Evolutionary conservation across 495 filamentous ascomycete genomes (phyloP).

Genomic region (Beverwykella pulmonaria): DNA sequence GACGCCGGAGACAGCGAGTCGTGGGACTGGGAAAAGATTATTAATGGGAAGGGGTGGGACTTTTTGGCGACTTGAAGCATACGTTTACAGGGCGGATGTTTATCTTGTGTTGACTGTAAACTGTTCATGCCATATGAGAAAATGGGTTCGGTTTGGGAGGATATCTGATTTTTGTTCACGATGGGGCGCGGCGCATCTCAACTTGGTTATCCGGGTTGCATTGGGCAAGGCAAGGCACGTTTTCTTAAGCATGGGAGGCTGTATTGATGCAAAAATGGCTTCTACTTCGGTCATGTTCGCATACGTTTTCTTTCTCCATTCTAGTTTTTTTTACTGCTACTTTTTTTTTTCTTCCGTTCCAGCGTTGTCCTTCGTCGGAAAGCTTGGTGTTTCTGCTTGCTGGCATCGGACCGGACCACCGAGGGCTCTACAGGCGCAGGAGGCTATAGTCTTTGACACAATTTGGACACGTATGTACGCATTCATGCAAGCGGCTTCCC

Average conservation of each 20-base stretch:
- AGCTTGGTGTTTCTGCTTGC: not conserved
- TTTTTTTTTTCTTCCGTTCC: not conserved
- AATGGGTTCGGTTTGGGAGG: not conserved
- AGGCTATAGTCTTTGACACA: constrained; percentile 19
- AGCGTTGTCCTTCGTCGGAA: not conserved
- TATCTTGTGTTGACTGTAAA: not conserved
- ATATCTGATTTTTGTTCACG: not conserved
- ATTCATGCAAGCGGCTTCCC: constrained; percentile 5
- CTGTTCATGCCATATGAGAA: constrained; percentile 2
- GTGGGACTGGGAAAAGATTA: constrained; percentile 92
- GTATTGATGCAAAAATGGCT: constrained; percentile 10
- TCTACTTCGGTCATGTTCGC: not conserved
- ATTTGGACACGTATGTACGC: constrained; percentile 23
- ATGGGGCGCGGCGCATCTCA: not conserved
- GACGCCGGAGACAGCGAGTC: constrained; percentile 68
- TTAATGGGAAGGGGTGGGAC: constrained; percentile 74
- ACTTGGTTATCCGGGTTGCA: constrained; percentile 4
- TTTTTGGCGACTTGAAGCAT: constrained; percentile 69
- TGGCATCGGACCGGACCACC: not conserved
- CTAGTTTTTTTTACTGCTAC: not conserved
- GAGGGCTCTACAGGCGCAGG: constrained; percentile 6
- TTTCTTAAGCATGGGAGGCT: constrained; percentile 20
- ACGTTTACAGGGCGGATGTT: not conserved
- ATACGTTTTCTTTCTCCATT: constrained; percentile 2
- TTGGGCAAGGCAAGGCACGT: constrained; percentile 9